Conservation (phyloP, 371 early-diverging fungal genomes). For the Dichotomocladium elegans region DNA sequence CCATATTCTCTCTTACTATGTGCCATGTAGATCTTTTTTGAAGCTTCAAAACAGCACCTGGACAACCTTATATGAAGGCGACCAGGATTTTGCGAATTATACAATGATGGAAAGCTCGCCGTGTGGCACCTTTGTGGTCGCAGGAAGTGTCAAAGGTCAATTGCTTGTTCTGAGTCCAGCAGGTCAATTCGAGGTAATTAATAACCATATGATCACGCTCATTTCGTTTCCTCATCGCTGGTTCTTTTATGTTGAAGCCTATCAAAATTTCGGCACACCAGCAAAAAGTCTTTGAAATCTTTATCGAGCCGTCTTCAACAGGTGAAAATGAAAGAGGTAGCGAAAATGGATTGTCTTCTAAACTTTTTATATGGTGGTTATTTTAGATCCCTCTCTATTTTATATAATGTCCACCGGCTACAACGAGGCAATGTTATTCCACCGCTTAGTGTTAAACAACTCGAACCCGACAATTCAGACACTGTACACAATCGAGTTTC, state of each 20-base stretch:
- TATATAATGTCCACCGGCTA: slow-evolving; percentile 43
- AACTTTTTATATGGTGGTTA: background rate
- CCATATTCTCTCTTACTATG: too few relatives aligned
- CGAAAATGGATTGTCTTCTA: too few relatives aligned
- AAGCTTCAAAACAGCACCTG: too few relatives aligned
- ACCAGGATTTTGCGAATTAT: slow-evolving; percentile 46
- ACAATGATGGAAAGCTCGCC: slow-evolving; percentile 55
- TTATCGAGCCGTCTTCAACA: slow-evolving; percentile 32
- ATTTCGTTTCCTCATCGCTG: background rate
- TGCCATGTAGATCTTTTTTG: too few relatives aligned
- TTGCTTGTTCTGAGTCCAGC: slow-evolving; percentile 49
- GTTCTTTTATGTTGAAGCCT: slow-evolving; percentile 19
- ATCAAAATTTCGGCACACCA: slow-evolving; percentile 37
- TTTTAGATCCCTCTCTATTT: slow-evolving; percentile 28
- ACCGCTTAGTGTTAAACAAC: slow-evolving; percentile 19
- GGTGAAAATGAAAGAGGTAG: too few relatives aligned
- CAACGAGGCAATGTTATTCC: slow-evolving; percentile 37
- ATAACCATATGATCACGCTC: too few relatives aligned
- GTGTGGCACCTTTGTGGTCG: slow-evolving; percentile 53
- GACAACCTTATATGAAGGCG: too few relatives aligned
- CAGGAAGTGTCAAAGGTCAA: slow-evolving; percentile 57
- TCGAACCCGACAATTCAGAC: slow-evolving; percentile 34
- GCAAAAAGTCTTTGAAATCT: slow-evolving; percentile 50
- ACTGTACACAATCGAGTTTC: slow-evolving; percentile 40
- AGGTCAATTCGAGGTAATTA: slow-evolving; percentile 37